Evolutionary conservation across 306 rosid genomes (phyloP).

Genomic region (Cucurbita maxima): DNA sequence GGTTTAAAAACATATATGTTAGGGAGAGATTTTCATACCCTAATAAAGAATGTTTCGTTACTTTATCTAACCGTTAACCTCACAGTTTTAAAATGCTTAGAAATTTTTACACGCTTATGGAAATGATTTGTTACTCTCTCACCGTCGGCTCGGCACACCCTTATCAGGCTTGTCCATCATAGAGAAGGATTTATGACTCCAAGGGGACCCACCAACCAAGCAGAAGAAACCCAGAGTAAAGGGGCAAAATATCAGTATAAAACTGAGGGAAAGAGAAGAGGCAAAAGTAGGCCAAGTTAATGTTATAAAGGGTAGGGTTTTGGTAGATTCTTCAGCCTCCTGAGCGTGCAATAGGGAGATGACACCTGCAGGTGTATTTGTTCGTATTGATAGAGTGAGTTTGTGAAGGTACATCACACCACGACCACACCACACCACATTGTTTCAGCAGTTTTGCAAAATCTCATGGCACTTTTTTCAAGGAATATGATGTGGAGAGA

Average conservation of each 20-base stretch:
- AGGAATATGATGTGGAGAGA: constrained; percentile 7
- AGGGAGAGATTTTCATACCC: too few relatives aligned
- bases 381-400: neutral
- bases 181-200: neutral
- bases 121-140: too few relatives aligned
- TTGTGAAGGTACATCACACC: neutral
- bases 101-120: too few relatives aligned
- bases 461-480: constrained; percentile 9
- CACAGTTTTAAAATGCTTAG: too few relatives aligned
- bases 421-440: neutral
- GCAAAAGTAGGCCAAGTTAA: neutral
- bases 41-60: too few relatives aligned
- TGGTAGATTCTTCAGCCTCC: constrained; percentile 7
- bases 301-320: neutral
- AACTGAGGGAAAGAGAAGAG: neutral
- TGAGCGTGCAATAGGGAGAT: neutral
- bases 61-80: too few relatives aligned
- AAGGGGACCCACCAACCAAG: neutral
- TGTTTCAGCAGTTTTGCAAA: constrained; percentile 4
- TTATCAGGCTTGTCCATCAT: too few relatives aligned
- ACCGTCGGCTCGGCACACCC: too few relatives aligned
- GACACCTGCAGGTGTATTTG: neutral
- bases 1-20: too few relatives aligned
- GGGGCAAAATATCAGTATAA: neutral
- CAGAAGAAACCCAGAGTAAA: neutral